A percentile compares a stretch with the other conserved stretches of the same genome.
Evolutionary conservation across 2,329 filamentous ascomycete species (phyloP).

Genomic region (Fusarium euwallaceae): DNA sequence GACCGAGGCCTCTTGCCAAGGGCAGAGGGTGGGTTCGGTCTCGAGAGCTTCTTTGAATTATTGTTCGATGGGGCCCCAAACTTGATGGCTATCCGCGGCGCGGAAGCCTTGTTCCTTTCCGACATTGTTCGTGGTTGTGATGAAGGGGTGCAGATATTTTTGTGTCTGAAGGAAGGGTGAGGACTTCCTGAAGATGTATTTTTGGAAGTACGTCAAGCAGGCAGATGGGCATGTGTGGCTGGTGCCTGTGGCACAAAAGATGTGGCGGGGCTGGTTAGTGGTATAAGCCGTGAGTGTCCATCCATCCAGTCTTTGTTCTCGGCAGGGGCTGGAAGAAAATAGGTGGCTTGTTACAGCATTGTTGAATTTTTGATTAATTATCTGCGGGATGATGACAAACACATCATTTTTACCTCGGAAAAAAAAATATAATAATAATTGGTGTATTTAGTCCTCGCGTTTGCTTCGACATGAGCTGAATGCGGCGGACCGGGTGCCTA

Average conservation of each 20-base stretch:
- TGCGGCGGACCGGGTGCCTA: neutral
- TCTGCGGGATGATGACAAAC: neutral
- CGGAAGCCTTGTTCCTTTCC: slow-evolving; percentile 46
- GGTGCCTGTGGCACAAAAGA: neutral
- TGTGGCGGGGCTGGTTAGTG: neutral
- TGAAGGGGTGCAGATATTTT: slow-evolving; percentile 5
- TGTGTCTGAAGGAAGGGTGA: neutral
- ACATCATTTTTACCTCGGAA: neutral
- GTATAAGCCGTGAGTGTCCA: neutral
- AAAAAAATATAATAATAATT: neutral
- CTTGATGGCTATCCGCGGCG: slow-evolving; percentile 63
- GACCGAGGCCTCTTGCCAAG: slow-evolving; percentile 64
- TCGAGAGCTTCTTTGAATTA: slow-evolving; percentile 47
- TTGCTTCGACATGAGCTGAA: neutral
- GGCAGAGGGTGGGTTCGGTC: slow-evolving; percentile 55
- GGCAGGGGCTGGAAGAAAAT: neutral
- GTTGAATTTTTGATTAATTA: neutral
- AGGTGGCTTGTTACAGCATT: neutral
- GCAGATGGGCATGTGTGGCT: neutral
- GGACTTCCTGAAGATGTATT: slow-evolving; percentile 3
- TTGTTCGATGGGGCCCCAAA: slow-evolving; percentile 54
- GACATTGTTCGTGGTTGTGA: slow-evolving; percentile 29
- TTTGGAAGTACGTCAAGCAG: slow-evolving; percentile 18
- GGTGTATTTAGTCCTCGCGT: neutral
- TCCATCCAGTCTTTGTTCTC: neutral